Conservation (phyloP, 2,329 filamentous ascomycete species). For the Diaporthe citri region DNA sequence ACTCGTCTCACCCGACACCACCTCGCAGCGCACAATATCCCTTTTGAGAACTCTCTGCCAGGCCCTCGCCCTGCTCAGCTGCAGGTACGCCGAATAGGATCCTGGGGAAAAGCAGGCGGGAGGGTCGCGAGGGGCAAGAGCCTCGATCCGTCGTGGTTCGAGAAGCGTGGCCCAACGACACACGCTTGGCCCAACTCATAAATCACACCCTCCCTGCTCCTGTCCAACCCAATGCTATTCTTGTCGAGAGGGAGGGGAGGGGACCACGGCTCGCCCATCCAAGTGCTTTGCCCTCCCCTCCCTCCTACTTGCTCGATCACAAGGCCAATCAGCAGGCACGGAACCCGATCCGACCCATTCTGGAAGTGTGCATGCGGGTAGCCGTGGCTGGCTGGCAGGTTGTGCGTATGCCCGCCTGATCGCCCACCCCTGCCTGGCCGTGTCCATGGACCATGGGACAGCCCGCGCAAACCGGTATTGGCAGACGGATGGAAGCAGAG, state of each 20-base stretch:
- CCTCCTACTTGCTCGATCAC: background rate
- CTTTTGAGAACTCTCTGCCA: background rate
- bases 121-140: background rate
- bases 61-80: slow-evolving; percentile 26
- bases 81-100: slow-evolving; percentile 39
- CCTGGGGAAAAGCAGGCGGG: background rate
- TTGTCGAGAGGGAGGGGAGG: slow-evolving; percentile 1
- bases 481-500: background rate
- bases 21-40: slow-evolving; percentile 12
- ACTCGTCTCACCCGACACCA: slow-evolving; percentile 8
- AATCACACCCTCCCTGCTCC: background rate
- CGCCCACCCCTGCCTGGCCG: background rate
- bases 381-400: slow-evolving; percentile 21
- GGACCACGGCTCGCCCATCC: too few species aligned
- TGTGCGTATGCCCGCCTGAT: slow-evolving; percentile 4
- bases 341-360: background rate
- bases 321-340: slow-evolving; percentile 5
- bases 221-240: background rate
- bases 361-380: slow-evolving; percentile 29
- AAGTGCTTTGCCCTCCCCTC: too few species aligned
- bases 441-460: background rate
- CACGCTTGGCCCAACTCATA: background rate
- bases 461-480: background rate
- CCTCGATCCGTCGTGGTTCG: slow-evolving; percentile 6
- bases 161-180: background rate